Base-by-base conservation (phyloP, 768 basidiomycete species). In the Sporobolomyces pararoseus region DNA sequence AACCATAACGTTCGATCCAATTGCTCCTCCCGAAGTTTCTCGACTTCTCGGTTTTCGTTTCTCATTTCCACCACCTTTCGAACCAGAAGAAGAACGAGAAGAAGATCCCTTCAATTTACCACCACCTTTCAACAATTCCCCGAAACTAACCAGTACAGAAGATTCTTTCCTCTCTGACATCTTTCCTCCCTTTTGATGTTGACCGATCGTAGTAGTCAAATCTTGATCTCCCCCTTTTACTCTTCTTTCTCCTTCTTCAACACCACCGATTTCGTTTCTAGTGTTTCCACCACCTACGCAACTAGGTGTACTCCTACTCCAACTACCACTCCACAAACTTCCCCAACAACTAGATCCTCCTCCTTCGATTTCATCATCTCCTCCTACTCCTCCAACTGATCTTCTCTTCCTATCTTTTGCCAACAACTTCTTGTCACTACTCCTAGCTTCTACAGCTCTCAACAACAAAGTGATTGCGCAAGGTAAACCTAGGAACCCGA, bases 401-500 rank as follows among this genome's bases (percentile, higher is more conserved):
- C 42, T 25, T 59, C 42, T 14, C 46, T 42, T 42, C 58, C 31
- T 46, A 5, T 31, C 14, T 25, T 59, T 42, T 7, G 39, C 17
- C 39, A 17, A 42, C 17, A 25, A 10, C 19, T 46, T 46, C 25
- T 46, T 37, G 21, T 57, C 55, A n/a, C 35, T 57, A 6, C 21
- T 37, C 12, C 55, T 10, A n/a, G 58, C 58, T 44, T 59, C 53
- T 29, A 46, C 17, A 4, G 66, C 51, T 17, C 42, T 19, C 17
- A 58, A 3, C 23, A 69, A 35, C 29, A 69, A 55, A 23, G 52
- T 7, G 47, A 52, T 10, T 5, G 68, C 62, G 39, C 47, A 51
- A 14, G 55, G 55, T 0, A 58, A 19, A 16, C 68, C 68, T n/a
- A 58, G 12, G 10, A 34, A 6, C 23, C 47, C 62, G 37, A 69